phyloP scores from a whole-genome alignment of 225 moss, liverwort and hornwort genomes.

The Polytrichum commune region DNA sequence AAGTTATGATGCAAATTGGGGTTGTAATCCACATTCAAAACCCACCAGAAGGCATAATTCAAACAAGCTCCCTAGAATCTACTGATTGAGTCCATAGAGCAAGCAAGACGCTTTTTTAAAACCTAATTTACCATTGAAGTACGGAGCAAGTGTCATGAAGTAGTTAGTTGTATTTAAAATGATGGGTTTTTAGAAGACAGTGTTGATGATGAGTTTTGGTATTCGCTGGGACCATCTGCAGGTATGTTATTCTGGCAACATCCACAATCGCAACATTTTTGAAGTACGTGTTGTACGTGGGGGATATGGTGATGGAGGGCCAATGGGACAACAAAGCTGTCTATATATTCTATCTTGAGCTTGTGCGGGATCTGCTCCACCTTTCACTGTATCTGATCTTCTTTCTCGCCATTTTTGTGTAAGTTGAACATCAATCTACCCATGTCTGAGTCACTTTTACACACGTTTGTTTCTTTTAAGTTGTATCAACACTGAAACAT shows the following conservation, averaged over 20 bases:
- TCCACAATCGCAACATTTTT: conserved; percentile 67
- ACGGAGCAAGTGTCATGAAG: no score
- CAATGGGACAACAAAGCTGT: conserved; percentile 82
- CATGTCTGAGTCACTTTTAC: no score
- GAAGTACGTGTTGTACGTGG: conserved; percentile 78
- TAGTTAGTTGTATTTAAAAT: no score
- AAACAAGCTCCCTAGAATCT: no score
- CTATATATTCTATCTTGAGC: conserved; percentile 84
- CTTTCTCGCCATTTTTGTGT: conserved; percentile 90
- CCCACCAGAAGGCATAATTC: no score
- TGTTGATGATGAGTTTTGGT: conserved; percentile 10
- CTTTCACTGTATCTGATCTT: conserved; percentile 81
- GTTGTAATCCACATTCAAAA: no score
- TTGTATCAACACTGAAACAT: no score
- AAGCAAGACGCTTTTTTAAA: no score
- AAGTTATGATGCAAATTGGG: no score
- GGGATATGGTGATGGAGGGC: conserved; percentile 77
- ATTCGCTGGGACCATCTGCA: conserved; percentile 31
- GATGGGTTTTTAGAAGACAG: conserved; percentile 1
- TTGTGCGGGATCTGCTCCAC: conserved; percentile 88
- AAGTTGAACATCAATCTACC: conserved; percentile 24
- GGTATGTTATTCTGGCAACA: conserved; percentile 74
- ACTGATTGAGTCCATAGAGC: no score
- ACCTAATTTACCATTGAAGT: no score
- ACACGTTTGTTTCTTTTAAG: no score